Evolutionary conservation across 768 basidiomycete species (phyloP), one percentile per base, ranked within the genome.

Genomic region (Hericium erinaceus): DNA sequence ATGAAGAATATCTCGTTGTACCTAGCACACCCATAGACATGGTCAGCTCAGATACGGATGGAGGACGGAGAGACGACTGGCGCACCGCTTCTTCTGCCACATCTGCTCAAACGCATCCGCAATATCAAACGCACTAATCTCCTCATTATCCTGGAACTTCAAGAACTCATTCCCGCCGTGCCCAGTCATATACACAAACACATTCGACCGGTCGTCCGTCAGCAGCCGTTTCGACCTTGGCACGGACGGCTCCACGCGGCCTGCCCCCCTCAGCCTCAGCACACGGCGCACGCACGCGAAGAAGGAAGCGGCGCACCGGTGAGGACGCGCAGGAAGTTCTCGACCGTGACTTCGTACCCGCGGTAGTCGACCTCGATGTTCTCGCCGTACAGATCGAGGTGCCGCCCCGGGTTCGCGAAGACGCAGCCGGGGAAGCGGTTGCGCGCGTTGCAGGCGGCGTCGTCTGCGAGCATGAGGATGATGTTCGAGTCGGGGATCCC

Each of bases 401-500:
- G 77, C 18, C 87, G 81, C 0, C 85, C 90, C 0, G 84, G 77
- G 66, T 92, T 91, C n/a, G 93, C 86, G 67, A 92, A 98, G 3
- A 99, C 94, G 51, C 85, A 89, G 1, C 86, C 95, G 1, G 97
- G 86, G 65, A 93, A 95, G 53, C 82, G 84, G 74, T 99, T 98
- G 41, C 95, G 81, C 8, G 91, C 66, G 67, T 98, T 97, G 67
- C 97, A 99, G 0, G 95, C 90, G 2, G 82, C 90, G 68, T 98
- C 97, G 69, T 99, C 97, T 6, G 95, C 92, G 54, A 99, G 81
- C 97, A 98, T 98, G 55, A 99, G 85, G 70, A 99, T 95, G 69
- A 99, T 98, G 65, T 98, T 95, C 11, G 92, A 94, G 74, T 99
- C 97, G 18, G 97, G 95, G 58, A 99, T 97, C 13, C 97, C 97